Evolutionary conservation across 495 filamentous ascomycete genomes (phyloP), one percentile per base, ranked within the genome.

Genomic region (Daldinia concentrica): DNA sequence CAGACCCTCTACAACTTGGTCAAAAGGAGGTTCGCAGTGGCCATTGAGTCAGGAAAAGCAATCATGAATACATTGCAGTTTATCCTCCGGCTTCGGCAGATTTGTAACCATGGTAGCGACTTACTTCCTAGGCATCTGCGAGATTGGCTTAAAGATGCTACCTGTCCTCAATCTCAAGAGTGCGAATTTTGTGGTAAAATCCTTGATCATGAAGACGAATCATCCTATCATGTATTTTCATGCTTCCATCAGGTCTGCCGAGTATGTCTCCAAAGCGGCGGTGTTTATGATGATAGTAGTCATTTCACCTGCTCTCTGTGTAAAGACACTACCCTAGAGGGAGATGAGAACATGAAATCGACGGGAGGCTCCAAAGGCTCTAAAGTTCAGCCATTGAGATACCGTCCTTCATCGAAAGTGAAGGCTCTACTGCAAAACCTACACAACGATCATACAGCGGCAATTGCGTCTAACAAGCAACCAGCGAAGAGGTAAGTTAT

Each of bases 21-120:
- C 4, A 64, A 59, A 50, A 64, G 36, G 15, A 1, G 36, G 9
- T 69, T 69, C 19, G n/a, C 45, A 6, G 27, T 59, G 19, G 34
- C 60, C n/a, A 45, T 69, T 14, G 26, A 60, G 34, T 60, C 48
- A 26, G 67, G 34, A 34, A 34, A 34, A 4, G 45, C 32, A 19
- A 27, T 17, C 11, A 69, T 69, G 67, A 64, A 60, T 22, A 60
- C 67, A 24, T 69, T 64, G n/a, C 67, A 64, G 22, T 36, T 69
- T 15, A 64, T 69, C 22, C 67, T 64, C 55, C 67, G 60, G 17
- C 67, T 69, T 69, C 67, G 60, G 8, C 67, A 69, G 34, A 60
- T 69, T 55, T 69, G 67, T 17, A 69, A 69, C 55, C 67, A 69
- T 15, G 60, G 66, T 15, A 48, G 55, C 11, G 60, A 59, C 32